Conservation (phyloP, 371 early-diverging fungal species). For the Mortierella sp. region DNA sequence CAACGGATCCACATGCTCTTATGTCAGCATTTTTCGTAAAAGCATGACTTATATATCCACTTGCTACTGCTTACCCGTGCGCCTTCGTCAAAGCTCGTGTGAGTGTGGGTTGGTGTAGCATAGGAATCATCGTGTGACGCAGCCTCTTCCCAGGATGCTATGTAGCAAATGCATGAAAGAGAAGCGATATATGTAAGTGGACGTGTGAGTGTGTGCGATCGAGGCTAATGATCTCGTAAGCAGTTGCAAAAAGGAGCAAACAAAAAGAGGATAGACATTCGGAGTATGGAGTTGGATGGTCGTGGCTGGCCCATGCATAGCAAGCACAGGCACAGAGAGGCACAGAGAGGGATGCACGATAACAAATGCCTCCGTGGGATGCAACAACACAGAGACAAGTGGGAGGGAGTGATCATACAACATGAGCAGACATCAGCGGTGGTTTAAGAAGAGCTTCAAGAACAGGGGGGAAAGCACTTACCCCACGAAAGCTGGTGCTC, state of each 20-base stretch:
- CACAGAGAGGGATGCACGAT: not conserved
- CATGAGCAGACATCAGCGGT: too few relatives aligned
- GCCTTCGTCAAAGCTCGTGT: constrained; percentile 40
- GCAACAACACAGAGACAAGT: not conserved
- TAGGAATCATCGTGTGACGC: constrained; percentile 24
- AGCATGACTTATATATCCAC: too few relatives aligned
- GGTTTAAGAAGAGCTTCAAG: too few relatives aligned
- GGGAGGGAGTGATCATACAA: too few relatives aligned
- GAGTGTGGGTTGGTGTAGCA: constrained; percentile 41
- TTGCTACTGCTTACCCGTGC: constrained; percentile 25
- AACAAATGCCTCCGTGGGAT: not conserved
- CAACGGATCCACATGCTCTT: too few relatives aligned
- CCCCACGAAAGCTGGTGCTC: constrained; percentile 48
- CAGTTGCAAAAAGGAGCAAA: not conserved
- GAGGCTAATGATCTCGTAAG: constrained; percentile 3
- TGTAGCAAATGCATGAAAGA: not conserved
- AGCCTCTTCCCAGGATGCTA: constrained; percentile 48
- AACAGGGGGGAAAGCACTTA: constrained; percentile 13
- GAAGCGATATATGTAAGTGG: too few relatives aligned
- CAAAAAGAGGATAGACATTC: not conserved
- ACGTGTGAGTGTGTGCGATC: too few relatives aligned
- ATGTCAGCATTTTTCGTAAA: too few relatives aligned
- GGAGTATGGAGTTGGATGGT: not conserved
- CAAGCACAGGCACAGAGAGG: not conserved
- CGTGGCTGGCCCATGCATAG: too few relatives aligned